These are phyloP conservation scores for Verticillium nubilum DNA, from an alignment of 2,329 filamentous ascomycete genomes.

Conservation along the genomic window DNA sequence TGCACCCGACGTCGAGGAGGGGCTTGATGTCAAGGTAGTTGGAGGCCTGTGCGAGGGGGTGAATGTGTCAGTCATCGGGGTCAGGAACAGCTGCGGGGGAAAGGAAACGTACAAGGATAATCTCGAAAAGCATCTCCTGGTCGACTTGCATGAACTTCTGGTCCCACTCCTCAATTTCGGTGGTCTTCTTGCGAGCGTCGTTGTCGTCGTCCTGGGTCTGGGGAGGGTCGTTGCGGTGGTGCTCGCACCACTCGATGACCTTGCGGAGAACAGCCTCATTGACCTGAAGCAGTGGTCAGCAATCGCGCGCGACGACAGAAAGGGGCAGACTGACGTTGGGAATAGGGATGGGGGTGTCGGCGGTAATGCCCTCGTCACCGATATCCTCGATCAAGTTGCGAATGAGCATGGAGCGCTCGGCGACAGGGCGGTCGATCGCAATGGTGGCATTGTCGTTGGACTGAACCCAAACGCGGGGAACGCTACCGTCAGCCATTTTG, in stretches of 20 bases:
- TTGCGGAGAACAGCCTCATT: constrained; percentile 92
- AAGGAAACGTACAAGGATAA: constrained; percentile 71
- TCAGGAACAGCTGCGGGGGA: background rate
- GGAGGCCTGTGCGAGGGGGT: constrained; percentile 58
- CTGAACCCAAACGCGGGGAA: constrained; percentile 40
- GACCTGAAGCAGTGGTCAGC: constrained; percentile 46
- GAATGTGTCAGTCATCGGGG: background rate
- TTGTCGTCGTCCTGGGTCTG: constrained; percentile 80
- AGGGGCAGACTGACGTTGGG: constrained; percentile 55
- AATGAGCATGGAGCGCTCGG: constrained; percentile 89
- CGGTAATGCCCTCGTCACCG: constrained; percentile 53
- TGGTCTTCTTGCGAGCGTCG: constrained; percentile 95
- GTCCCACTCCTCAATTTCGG: constrained; percentile 99
- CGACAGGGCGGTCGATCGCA: constrained; percentile 67
- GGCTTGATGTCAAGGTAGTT: constrained; percentile 99
- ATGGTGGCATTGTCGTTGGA: constrained; percentile 47
- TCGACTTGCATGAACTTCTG: constrained; percentile 99
- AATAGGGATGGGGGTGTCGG: constrained; percentile 73
- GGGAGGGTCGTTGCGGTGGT: constrained; percentile 88
- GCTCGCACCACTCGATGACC: constrained; percentile 96
- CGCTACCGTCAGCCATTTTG: constrained; percentile 29
- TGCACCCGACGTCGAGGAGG: constrained; percentile 95
- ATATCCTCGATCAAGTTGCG: constrained; percentile 98
- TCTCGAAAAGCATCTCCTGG: constrained; percentile 99
- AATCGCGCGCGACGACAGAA: constrained; percentile 5